Evolutionary conservation across 2,329 filamentous ascomycete genomes (phyloP), one percentile per base, ranked within the genome.

Genomic region (Ascochyta rabiei): DNA sequence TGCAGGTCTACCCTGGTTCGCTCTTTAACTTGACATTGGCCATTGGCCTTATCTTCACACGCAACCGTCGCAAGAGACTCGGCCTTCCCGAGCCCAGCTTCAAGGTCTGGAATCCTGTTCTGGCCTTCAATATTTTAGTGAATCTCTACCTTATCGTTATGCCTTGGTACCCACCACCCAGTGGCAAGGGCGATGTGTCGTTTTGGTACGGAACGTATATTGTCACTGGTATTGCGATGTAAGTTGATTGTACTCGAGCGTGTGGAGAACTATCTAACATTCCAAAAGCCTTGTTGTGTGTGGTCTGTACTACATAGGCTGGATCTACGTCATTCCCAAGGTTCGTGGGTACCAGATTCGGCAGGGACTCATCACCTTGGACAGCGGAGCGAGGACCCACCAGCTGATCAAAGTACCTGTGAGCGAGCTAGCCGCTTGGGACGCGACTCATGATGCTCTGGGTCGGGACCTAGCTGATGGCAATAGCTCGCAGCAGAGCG

Each of bases 131-230:
- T 43, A 80, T 87, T 40, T 67, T 84, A 0, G 75, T 85, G 0
- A 83, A 88, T 46, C 51, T 86, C 0, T 90, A 85, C 54, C 74
- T 89, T 40, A 71, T 90, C 1, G 79, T 85, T 4, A 88, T 88
- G 79, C 87, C 88, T 0, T 90, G 87, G 88, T 88, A 86, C 59
- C 88, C 87, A 2, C 88, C 88, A 0, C 75, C 77, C 1, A 80
- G 76, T 0, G 88, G 88, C 30, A 84, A 81, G 0, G 88, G 87
- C 0, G 83, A 87, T 53, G 87, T 90, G 1, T 86, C 82, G 52
- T 90, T 90, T 70, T 90, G 85, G 84, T 90, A 90, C 58, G 86
- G 80, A 1, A 89, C 86, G 0, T 89, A 89, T 60, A 80, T 82
- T 16, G 82, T 86, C 0, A 81, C 84, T 0, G 86, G 87, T 0